phyloP scores from a whole-genome alignment of 768 basidiomycete genomes.

The Termitomyces heimii region DNA sequence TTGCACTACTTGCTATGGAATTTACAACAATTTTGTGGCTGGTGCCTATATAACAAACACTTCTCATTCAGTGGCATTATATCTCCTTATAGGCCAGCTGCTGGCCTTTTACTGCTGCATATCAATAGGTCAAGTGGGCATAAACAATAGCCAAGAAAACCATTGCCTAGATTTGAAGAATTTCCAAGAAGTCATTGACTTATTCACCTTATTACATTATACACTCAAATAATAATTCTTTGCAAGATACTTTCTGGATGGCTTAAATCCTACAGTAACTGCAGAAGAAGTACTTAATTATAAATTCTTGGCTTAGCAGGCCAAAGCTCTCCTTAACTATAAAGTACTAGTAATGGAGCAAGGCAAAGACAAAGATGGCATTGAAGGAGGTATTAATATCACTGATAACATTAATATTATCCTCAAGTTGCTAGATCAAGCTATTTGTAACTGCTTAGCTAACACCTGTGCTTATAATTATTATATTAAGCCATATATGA shows the following conservation, averaged over 20 bases:
- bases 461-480: background rate
- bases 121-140: background rate
- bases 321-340: too few relatives aligned
- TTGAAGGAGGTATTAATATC: background rate
- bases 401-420: background rate
- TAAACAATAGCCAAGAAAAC: background rate
- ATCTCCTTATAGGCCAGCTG: too few relatives aligned
- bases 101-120: too few relatives aligned
- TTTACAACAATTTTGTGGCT: background rate
- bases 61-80: background rate
- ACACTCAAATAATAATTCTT: too few relatives aligned
- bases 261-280: too few relatives aligned
- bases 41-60: too few relatives aligned
- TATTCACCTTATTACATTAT: background rate
- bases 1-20: background rate
- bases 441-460: background rate
- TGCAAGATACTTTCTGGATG: too few relatives aligned
- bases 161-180: background rate
- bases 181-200: background rate
- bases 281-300: too few relatives aligned
- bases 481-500: too few relatives aligned
- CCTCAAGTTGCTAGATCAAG: background rate
- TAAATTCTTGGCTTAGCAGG: too few relatives aligned
- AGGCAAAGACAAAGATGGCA: too few relatives aligned
- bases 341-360: too few relatives aligned